A percentile compares a stretch with the other conserved stretches of the same genome.
Conservation (phyloP, 805 yeast species). For the Metschnikowia vanudenii region DNA sequence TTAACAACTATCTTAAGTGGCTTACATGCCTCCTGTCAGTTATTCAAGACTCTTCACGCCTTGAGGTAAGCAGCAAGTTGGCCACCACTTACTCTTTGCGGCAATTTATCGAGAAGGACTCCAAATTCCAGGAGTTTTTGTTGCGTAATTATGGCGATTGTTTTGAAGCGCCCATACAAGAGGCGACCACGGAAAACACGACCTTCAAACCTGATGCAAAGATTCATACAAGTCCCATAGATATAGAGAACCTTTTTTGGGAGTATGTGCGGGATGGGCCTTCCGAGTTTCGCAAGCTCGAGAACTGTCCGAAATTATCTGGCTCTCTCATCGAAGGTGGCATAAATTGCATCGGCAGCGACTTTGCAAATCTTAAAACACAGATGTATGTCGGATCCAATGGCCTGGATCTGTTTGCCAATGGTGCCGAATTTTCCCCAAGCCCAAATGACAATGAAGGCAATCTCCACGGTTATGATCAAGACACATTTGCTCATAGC, state of each 20-base stretch:
- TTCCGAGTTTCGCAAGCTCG: slow-evolving; percentile 4
- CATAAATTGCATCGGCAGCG: slow-evolving; percentile 13
- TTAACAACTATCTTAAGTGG: slow-evolving; percentile 19
- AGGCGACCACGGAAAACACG: neutral
- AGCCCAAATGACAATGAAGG: neutral
- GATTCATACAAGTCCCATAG: neutral
- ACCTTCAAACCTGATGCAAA: neutral
- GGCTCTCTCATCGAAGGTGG: slow-evolving; percentile 3
- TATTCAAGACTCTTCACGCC: slow-evolving; percentile 18
- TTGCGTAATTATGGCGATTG: slow-evolving; percentile 11
- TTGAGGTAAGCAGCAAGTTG: slow-evolving; percentile 26
- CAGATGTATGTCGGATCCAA: slow-evolving; percentile 3
- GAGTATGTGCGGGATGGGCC: slow-evolving; percentile 16
- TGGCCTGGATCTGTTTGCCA: neutral
- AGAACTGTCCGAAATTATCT: slow-evolving; percentile 7
- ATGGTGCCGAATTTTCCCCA: neutral
- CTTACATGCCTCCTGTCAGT: slow-evolving; percentile 15
- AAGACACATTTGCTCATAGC: neutral
- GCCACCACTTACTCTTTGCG: slow-evolving; percentile 54
- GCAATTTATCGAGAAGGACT: slow-evolving; percentile 59
- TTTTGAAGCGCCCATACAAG: slow-evolving; percentile 1
- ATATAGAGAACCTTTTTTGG: slow-evolving; percentile 45
- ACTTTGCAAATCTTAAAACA: slow-evolving; percentile 15
- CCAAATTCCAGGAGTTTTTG: slow-evolving; percentile 38
- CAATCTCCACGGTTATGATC: neutral